Base-by-base conservation (phyloP, 306 rosid genomes). In the Acacia acuminata region DNA sequence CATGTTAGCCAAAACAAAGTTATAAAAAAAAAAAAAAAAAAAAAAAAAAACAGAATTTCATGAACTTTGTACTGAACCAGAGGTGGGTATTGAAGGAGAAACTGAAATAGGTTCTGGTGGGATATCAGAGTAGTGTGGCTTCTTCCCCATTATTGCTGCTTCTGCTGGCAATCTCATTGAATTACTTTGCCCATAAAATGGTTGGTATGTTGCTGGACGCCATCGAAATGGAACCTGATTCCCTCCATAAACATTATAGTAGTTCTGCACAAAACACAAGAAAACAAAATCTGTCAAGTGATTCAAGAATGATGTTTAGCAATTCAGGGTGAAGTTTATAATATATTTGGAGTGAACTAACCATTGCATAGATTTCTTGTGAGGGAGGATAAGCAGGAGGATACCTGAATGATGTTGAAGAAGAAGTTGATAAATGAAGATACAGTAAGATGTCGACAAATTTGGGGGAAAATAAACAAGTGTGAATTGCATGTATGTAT, bases 321-420 rank as follows among this genome's bases (percentile, higher is more conserved):
- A 25, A 67, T 36, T 63, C 19, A 70, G 75, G 77, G 43, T 69
- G 32, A 53, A 7, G 7, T 55, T 79, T 56, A 10, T 24, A 11
- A 10, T 13, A 1, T 4, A 6, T 71, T 73, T 8, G 43, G 19
- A 81, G 75, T 36, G 66, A 65, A 86, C 92, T 83, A 17, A 90
- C 94, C 91, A 82, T 75, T 69, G 82, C 77, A 82, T 73, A 77
- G 20, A 83, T 75, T 80, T 82, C 90, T 75, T 89, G 97, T 75
- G 84, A 88, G 53, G 82, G 83, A 72, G 80, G 88, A 78, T 84
- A 89, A 80, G 75, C 78, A 43, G 94, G 93, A 43, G 94, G 93
- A 24, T 78, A 85, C 90, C 97, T 92, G 90, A 81, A 81, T 60
- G 4, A 13, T 67, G 58, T 74, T 66, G 81, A 53, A 81, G 55